phyloP scores from a whole-genome alignment of 805 yeast species.

The Pichia exigua region DNA sequence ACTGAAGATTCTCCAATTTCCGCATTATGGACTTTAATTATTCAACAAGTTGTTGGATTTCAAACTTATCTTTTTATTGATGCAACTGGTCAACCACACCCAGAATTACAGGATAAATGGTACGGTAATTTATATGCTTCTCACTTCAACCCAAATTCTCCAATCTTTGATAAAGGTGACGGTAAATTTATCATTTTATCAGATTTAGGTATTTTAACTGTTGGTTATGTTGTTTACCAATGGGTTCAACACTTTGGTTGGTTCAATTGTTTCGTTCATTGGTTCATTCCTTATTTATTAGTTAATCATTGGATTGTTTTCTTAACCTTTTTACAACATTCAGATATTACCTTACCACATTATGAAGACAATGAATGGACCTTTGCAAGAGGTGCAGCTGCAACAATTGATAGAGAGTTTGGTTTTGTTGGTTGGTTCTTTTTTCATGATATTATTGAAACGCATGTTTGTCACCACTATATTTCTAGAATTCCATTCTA shows the following conservation, averaged over 20 bases:
- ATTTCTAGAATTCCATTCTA: conserved; percentile 50
- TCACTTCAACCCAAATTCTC: conserved; percentile 49
- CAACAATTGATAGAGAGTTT: conserved; percentile 55
- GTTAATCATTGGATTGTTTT: conserved; percentile 62
- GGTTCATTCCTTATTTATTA: conserved; percentile 52
- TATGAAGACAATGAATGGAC: conserved; percentile 51
- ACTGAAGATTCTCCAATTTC: conserved; percentile 50
- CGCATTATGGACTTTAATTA: conserved; percentile 34
- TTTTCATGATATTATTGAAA: conserved; percentile 52
- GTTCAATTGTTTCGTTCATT: conserved; percentile 44
- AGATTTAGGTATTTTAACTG: conserved; percentile 46
- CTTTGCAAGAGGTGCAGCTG: conserved; percentile 61
- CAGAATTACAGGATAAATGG: conserved; percentile 26
- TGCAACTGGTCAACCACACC: conserved; percentile 48
- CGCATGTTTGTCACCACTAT: conserved; percentile 51
- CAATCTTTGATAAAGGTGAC: conserved; percentile 46
- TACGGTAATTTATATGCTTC: conserved; percentile 34
- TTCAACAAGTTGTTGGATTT: conserved; percentile 53
- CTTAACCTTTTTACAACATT: conserved; percentile 55
- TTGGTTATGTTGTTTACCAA: conserved; percentile 39
- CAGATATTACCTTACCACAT: conserved; percentile 54
- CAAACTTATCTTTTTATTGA: conserved; percentile 42
- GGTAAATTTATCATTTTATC: conserved; percentile 48
- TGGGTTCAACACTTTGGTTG: conserved; percentile 43
- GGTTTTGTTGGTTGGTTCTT: conserved; percentile 51